A percentile compares a stretch with the other conserved stretches of the same genome.
Conservation (phyloP, 768 basidiomycete genomes). For the Mrakia frigida region DNA sequence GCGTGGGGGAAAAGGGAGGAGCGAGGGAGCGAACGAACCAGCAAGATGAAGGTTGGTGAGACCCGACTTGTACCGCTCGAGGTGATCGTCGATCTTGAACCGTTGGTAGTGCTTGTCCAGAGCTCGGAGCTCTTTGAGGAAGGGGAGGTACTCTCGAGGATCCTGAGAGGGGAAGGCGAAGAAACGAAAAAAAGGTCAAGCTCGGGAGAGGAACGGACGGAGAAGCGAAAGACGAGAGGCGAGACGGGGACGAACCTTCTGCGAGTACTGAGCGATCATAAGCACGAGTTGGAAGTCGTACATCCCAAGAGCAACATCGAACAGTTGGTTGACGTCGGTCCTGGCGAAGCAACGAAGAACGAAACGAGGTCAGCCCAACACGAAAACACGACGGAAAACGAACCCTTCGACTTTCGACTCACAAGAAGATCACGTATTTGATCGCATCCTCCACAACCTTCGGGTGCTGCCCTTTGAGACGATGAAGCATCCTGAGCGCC, state of each 20-base stretch:
- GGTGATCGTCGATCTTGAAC: conserved; percentile 88
- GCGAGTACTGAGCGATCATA: conserved; percentile 93
- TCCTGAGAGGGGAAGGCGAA: conserved; percentile 60
- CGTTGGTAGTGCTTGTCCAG: conserved; percentile 75
- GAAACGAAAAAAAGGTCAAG: background rate
- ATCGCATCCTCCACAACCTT: conserved; percentile 89
- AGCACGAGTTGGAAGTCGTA: conserved; percentile 95
- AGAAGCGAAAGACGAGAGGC: background rate
- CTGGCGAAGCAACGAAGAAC: background rate
- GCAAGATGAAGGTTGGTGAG: conserved; percentile 67
- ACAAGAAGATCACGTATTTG: conserved; percentile 94
- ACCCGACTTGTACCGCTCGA: conserved; percentile 69
- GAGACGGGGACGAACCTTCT: conserved; percentile 61
- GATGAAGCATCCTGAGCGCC: conserved; percentile 67
- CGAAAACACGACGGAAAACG: background rate
- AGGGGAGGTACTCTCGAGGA: conserved; percentile 94
- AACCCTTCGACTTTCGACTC: background rate
- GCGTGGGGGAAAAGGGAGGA: background rate
- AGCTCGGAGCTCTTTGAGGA: conserved; percentile 80
- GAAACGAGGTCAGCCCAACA: background rate
- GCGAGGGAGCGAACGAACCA: conserved; percentile 52
- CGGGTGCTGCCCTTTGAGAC: conserved; percentile 67
- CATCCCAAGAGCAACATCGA: conserved; percentile 95
- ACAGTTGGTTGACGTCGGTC: conserved; percentile 82
- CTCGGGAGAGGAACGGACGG: background rate